Percentiles rank a stretch among this genome's conserved stretches.
Evolutionary conservation across 768 basidiomycete species (phyloP).

Genomic region (Kwoniella sp.): DNA sequence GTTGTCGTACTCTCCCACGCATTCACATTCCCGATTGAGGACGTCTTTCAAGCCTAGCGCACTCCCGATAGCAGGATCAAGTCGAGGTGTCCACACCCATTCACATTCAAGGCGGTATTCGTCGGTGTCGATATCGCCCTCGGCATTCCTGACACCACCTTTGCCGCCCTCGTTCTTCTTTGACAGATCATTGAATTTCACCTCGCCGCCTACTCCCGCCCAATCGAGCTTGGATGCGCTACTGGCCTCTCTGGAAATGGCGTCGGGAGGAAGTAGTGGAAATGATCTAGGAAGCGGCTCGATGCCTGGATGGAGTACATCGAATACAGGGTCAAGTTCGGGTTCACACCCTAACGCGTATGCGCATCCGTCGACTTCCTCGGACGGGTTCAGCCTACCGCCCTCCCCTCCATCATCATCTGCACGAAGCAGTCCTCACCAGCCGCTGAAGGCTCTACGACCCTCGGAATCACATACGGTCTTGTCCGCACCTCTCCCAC

Average conservation of each 20-base stretch:
- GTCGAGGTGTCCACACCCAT: background rate
- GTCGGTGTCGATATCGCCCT: slow-evolving; percentile 15
- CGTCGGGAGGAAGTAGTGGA: background rate
- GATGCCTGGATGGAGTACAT: background rate
- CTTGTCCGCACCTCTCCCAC: slow-evolving; percentile 23
- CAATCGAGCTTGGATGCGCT: slow-evolving; percentile 24
- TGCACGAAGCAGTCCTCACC: slow-evolving; percentile 7
- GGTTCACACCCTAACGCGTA: background rate
- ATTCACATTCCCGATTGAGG: slow-evolving; percentile 1
- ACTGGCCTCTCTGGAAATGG: slow-evolving; percentile 11
- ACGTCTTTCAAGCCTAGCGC: background rate
- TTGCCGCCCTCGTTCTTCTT: slow-evolving; percentile 27
- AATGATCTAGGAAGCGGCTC: background rate
- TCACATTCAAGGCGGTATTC: slow-evolving; percentile 15
- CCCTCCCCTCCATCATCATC: slow-evolving; percentile 13
- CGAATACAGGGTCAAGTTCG: background rate
- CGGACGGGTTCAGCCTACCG: background rate
- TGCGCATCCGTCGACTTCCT: background rate
- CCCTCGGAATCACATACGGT: slow-evolving; percentile 32
- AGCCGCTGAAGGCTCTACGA: slow-evolving; percentile 11
- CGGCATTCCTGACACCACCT: slow-evolving; percentile 22
- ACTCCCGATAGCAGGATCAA: background rate
- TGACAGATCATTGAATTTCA: slow-evolving; percentile 9
- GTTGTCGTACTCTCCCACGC: slow-evolving; percentile 2
- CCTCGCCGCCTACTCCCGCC: slow-evolving; percentile 15